Conservation (phyloP, 331 rosid genomes). For the Arachis monticola region DNA sequence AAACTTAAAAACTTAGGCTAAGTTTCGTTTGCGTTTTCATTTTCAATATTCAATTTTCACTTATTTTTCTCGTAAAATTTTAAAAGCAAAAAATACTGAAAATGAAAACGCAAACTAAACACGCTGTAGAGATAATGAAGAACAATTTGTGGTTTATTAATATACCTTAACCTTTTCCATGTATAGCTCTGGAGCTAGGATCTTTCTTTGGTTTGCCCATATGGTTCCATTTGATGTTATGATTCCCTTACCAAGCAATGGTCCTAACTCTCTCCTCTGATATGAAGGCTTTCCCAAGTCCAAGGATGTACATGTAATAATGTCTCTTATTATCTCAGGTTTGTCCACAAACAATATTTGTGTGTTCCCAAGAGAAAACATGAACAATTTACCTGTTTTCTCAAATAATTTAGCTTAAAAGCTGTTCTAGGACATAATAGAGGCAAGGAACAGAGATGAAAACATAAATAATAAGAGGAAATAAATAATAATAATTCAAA, state of each 20-base stretch:
- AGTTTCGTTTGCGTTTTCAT: no score
- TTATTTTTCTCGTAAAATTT: no score
- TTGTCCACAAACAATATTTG: constrained; percentile 40
- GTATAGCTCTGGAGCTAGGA: constrained; percentile 53
- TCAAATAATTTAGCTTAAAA: not conserved
- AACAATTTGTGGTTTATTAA: no score
- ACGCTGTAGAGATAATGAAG: no score
- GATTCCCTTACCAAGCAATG: constrained; percentile 47
- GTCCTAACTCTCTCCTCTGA: constrained; percentile 34
- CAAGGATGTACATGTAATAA: constrained; percentile 45
- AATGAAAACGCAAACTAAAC: no score
- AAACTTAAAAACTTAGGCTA: no score
- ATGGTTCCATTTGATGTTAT: constrained; percentile 46
- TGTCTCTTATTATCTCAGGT: constrained; percentile 41
- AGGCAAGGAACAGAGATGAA: no score
- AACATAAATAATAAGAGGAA: no score
- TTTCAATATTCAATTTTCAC: no score
- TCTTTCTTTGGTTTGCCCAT: constrained; percentile 52
- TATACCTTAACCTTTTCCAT: constrained; percentile 49
- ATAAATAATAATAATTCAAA: no score
- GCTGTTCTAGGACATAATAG: no score
- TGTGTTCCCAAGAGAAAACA: constrained; percentile 48
- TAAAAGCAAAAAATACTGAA: no score
- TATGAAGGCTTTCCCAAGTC: constrained; percentile 42
- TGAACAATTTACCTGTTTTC: constrained; percentile 43